These are phyloP conservation scores for Aspergillus baeticus DNA, from an alignment of 495 filamentous ascomycete species.

Conservation along the genomic window DNA sequence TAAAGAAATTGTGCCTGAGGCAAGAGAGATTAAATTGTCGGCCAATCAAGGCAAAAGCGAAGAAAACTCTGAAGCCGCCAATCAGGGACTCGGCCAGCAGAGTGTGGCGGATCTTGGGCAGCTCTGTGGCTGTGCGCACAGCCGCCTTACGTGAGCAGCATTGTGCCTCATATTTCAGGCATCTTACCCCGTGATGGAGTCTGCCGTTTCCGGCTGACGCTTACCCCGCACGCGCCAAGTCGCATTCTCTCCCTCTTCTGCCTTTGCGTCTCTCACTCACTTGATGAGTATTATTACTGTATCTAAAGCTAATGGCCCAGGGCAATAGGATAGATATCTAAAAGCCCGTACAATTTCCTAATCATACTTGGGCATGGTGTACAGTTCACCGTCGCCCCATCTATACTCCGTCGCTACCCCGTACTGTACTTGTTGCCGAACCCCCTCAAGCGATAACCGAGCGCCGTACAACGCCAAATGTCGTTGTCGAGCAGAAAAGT, in stretches of 20 bases:
- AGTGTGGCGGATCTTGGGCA: background rate
- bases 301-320: too few relatives aligned
- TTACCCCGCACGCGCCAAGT: constrained; percentile 21
- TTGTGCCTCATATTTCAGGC: background rate
- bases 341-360: too few relatives aligned
- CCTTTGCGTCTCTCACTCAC: background rate
- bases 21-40: constrained; percentile 1
- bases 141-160: background rate
- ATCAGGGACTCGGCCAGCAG: background rate
- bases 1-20: constrained; percentile 17
- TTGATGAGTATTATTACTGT: too few relatives aligned
- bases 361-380: too few relatives aligned
- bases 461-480: background rate
- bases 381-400: background rate
- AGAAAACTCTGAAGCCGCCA: constrained; percentile 15
- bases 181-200: constrained; percentile 1
- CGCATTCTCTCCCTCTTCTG: too few relatives aligned
- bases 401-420: background rate
- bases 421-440: constrained; percentile 7
- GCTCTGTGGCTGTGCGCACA: constrained; percentile 5
- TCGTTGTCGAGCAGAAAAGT: background rate
- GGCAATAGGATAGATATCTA: too few relatives aligned
- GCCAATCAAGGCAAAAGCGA: background rate
- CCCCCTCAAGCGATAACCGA: constrained; percentile 16
- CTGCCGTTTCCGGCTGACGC: constrained; percentile 18